phyloP scores from a whole-genome alignment of 2,329 filamentous ascomycete species.

The Talaromyces pinophilus region DNA sequence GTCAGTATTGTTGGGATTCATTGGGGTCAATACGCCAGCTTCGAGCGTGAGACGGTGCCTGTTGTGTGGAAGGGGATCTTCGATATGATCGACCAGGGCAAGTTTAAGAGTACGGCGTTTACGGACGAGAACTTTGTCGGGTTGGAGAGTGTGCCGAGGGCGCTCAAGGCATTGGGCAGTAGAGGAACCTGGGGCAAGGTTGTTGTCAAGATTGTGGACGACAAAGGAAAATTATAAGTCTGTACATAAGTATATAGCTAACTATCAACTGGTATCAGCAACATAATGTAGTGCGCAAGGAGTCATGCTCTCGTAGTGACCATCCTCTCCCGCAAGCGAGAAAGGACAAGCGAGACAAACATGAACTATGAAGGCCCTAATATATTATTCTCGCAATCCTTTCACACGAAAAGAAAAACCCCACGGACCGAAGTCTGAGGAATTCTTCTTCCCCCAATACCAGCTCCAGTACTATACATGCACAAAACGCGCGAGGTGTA shows the following conservation, averaged over 20 bases:
- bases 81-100: slow-evolving; percentile 72
- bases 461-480: slow-evolving; percentile 45
- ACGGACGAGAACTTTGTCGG: slow-evolving; percentile 72
- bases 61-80: slow-evolving; percentile 82
- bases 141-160: slow-evolving; percentile 73
- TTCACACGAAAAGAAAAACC: slow-evolving; percentile 15
- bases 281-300: slow-evolving; percentile 41
- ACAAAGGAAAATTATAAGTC: slow-evolving; percentile 29
- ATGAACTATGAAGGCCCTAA: slow-evolving; percentile 52
- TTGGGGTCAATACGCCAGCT: slow-evolving; percentile 80
- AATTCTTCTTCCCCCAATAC: neutral
- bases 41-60: slow-evolving; percentile 69
- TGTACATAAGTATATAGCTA: neutral
- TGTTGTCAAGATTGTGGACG: slow-evolving; percentile 78
- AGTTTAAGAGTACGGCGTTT: slow-evolving; percentile 80
- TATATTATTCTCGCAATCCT: slow-evolving; percentile 33
- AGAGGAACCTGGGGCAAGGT: slow-evolving; percentile 96
- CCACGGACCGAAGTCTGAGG: slow-evolving; percentile 16
- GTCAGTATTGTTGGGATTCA: slow-evolving; percentile 86
- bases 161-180: slow-evolving; percentile 73
- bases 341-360: slow-evolving; percentile 30
- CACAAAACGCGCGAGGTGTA: slow-evolving; percentile 43
- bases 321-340: slow-evolving; percentile 26
- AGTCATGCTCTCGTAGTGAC: slow-evolving; percentile 48
- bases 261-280: neutral